Evolutionary conservation across 2,329 filamentous ascomycete genomes (phyloP), one percentile per base, ranked within the genome.

Genomic region (Trichoderma harzianum): DNA sequence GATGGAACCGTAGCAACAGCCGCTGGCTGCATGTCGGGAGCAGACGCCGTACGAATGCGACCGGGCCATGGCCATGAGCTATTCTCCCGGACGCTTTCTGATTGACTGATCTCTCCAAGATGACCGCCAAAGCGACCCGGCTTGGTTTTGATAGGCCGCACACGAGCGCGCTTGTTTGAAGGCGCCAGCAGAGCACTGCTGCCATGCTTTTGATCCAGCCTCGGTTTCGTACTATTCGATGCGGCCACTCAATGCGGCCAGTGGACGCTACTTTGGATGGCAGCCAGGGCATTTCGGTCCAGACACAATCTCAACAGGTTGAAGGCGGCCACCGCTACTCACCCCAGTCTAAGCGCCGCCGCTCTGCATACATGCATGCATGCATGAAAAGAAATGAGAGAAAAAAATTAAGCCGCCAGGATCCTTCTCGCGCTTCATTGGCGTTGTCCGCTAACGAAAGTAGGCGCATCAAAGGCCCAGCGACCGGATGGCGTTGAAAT

Each of bases 331-430:
- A 68, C 66, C 55, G 30, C 53, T 34, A 32, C 67, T 51, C 43
- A 70, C 69, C 69, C 62, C 62, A 58, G 62, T 32, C 43, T 71
- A 71, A 71, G 70, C 70, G 70, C 70, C 70, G 70, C 70, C 70
- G 55, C 51, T 67, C 51, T 67, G 57, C 43, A 70, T 53, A 58
- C 63, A 43, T 51, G 65, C 53, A 62, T 62, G 58, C 58, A 39
- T 62, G 58, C 32, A 36, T 62, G 58, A 47, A 61, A 43, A 26
- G 28, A n/a, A 32, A 16, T 62, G 39, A 51, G 36, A 24, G 11
- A 53, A 53, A 51, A 62, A 53, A 53, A 24, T 30, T 36, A 39
- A 53, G 69, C 34, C 28, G 57, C 39, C 70, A 67, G 43, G 36
- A 67, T 67, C 70, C 57, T 36, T 67, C 63, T 71, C 30, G 39